phyloP scores from a whole-genome alignment of 176 grass and related monocot species.

The Lolium perenne region DNA sequence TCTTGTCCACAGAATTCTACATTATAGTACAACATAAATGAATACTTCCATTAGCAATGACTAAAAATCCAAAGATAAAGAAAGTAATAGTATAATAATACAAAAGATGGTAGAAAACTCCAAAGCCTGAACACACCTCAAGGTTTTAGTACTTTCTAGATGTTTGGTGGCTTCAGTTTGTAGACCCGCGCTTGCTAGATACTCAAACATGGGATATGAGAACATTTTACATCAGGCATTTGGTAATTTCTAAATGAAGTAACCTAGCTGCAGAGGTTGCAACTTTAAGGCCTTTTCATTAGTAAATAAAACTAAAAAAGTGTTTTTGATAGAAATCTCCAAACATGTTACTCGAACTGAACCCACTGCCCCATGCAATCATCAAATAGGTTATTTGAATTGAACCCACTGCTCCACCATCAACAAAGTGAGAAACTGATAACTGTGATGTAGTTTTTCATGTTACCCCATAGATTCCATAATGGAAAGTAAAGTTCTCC shows the following conservation, averaged over 20 bases:
- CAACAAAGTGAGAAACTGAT: neutral
- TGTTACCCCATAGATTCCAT: neutral
- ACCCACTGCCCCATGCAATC: neutral
- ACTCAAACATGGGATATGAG: neutral
- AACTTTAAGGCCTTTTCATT: neutral
- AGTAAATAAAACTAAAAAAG: neutral
- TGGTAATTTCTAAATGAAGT: slow-evolving; percentile 5
- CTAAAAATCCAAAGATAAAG: slow-evolving; percentile 2
- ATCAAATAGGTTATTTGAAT: neutral
- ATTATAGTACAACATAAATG: neutral
- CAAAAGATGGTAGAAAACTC: slow-evolving; percentile 1
- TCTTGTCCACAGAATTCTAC: slow-evolving; percentile 19
- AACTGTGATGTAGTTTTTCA: neutral
- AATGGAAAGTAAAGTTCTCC: neutral
- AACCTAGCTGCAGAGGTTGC: neutral
- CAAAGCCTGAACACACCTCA: neutral
- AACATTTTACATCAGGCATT: neutral
- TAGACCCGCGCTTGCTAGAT: neutral
- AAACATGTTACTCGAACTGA: neutral
- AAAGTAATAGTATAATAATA: slow-evolving; percentile 7
- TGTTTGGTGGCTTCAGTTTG: neutral
- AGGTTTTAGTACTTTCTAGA: neutral
- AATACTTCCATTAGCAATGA: neutral
- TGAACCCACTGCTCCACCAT: neutral
- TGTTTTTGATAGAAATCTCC: neutral